Conservation (phyloP, 345 rosid species). For the Odontarrhena argentea region DNA sequence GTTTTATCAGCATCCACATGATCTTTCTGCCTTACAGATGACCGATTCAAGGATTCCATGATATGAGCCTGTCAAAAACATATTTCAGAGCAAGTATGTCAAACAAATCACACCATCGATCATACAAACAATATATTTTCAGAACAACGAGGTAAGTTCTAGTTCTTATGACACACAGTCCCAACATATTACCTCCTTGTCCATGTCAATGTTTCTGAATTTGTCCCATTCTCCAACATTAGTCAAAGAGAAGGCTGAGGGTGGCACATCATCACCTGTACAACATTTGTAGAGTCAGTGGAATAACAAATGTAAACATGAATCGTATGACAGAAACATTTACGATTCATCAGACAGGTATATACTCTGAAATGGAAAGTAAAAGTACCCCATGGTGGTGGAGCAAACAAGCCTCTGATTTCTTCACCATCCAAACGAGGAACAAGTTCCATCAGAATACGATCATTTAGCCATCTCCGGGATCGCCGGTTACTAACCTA, state of each 20-base stretch:
- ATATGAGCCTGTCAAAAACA: conserved; percentile 61
- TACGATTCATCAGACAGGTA: not conserved
- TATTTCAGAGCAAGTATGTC: not conserved
- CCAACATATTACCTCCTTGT: conserved; percentile 69
- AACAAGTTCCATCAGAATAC: conserved; percentile 92
- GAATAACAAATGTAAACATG: not conserved
- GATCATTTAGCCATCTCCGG: conserved; percentile 90
- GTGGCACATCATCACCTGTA: conserved; percentile 84
- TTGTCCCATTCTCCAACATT: conserved; percentile 85
- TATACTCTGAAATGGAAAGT: not conserved
- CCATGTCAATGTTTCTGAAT: conserved; percentile 94
- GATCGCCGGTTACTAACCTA: conserved; percentile 89
- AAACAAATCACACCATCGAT: conserved; percentile 4
- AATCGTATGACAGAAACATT: not conserved
- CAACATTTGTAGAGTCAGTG: conserved; percentile 33
- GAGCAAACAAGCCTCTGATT: conserved; percentile 95
- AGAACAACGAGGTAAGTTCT: not conserved
- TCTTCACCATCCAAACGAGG: conserved; percentile 87
- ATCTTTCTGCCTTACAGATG: conserved; percentile 55
- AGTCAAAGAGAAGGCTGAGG: conserved; percentile 78
- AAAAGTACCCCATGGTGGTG: conserved; percentile 93
- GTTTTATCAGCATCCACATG: conserved; percentile 65
- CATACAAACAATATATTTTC: not conserved
- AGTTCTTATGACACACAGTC: not conserved
- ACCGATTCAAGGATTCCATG: conserved; percentile 49